phyloP scores from a whole-genome alignment of 768 basidiomycete genomes.

The Boletus subcaerulescens region DNA sequence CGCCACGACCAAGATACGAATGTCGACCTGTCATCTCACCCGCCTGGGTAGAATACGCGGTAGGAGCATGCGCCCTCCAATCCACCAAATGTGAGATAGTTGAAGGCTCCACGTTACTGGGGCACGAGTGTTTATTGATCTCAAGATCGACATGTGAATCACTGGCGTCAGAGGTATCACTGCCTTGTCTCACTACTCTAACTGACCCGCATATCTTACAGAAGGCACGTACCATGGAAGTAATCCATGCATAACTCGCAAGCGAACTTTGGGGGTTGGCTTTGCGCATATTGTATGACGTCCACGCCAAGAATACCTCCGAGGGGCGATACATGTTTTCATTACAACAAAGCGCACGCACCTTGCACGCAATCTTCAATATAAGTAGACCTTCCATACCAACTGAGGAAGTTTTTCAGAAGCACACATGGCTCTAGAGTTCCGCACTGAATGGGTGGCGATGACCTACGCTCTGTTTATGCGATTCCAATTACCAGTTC shows the following conservation, averaged over 20 bases:
- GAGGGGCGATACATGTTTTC: not conserved
- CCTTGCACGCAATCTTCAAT: not conserved
- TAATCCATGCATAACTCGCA: not conserved
- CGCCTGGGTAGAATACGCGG: not conserved
- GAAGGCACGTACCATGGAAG: not conserved
- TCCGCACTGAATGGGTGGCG: too few species aligned
- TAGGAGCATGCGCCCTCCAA: not conserved
- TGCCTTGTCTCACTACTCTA: not conserved
- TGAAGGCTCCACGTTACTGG: not conserved
- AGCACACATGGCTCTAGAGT: not conserved
- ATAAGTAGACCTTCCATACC: too few species aligned
- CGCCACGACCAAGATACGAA: not conserved
- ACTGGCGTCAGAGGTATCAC: not conserved
- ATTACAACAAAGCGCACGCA: not conserved
- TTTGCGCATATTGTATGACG: not conserved
- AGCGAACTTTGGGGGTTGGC: not conserved
- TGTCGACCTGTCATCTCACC: not conserved
- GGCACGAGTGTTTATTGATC: not conserved
- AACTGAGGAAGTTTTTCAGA: not conserved
- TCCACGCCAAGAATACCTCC: not conserved
- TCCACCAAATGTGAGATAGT: not conserved
- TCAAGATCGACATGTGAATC: not conserved
- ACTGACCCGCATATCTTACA: not conserved
- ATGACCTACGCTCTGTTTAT: not conserved
- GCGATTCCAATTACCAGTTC: not conserved